These are phyloP conservation scores for Plasmodium vinckei DNA, from an alignment of 169 alveolate species.

Conservation along the genomic window DNA sequence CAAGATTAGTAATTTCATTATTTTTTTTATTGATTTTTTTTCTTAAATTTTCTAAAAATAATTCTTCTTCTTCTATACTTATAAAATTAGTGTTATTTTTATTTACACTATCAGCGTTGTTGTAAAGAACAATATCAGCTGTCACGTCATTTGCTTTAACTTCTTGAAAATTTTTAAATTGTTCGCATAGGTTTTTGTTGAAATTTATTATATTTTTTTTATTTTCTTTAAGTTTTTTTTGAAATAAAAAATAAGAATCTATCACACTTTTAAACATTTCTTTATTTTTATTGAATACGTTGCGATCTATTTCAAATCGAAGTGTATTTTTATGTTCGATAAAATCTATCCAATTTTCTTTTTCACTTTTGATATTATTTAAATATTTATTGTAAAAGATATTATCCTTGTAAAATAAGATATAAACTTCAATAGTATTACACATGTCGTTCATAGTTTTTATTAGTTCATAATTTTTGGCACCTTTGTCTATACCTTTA, in stretches of 20 bases:
- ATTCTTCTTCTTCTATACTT: constrained; percentile 76
- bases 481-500: not conserved
- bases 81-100: constrained; percentile 34
- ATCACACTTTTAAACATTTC: constrained; percentile 66
- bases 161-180: constrained; percentile 69
- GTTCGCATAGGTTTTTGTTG: constrained; percentile 61
- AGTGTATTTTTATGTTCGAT: constrained; percentile 55
- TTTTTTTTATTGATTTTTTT: constrained; percentile 45
- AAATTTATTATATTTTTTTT: constrained; percentile 54
- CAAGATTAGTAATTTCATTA: constrained; percentile 6
- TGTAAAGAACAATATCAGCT: not conserved
- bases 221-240: constrained; percentile 62
- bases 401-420: constrained; percentile 52
- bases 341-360: constrained; percentile 54
- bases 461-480: constrained; percentile 7
- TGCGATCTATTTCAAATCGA: constrained; percentile 58
- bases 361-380: constrained; percentile 55
- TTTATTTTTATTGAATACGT: constrained; percentile 60
- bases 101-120: constrained; percentile 9
- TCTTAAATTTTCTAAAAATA: constrained; percentile 49
- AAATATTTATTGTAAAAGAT: constrained; percentile 58
- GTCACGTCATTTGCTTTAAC: constrained; percentile 36
- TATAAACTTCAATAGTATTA: constrained; percentile 50
- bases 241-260: constrained; percentile 69
- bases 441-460: constrained; percentile 12